Evolutionary conservation across 2,329 filamentous ascomycete species (phyloP).

Genomic region (Bisporella sp.): DNA sequence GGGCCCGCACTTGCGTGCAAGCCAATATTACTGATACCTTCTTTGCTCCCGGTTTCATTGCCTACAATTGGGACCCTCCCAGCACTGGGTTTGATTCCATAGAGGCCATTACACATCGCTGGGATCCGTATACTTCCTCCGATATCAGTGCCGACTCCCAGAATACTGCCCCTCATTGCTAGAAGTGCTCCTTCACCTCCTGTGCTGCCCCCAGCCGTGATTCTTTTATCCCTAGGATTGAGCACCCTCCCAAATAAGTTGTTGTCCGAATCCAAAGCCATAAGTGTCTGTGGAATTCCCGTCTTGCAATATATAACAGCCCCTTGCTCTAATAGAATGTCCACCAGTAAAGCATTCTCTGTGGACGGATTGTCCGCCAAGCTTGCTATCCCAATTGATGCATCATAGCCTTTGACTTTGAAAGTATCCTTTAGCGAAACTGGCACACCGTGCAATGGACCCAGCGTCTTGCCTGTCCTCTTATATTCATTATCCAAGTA

Average conservation of each 20-base stretch:
- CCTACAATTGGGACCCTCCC: constrained; percentile 35
- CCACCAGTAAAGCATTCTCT: constrained; percentile 49
- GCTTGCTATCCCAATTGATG: constrained; percentile 48
- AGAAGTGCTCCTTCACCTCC: constrained; percentile 58
- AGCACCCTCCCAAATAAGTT: constrained; percentile 54
- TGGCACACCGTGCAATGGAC: constrained; percentile 56
- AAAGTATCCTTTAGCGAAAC: constrained; percentile 55
- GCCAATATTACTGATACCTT: constrained; percentile 43
- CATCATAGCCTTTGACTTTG: constrained; percentile 44
- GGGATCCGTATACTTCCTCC: constrained; percentile 37
- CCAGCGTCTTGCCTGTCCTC: constrained; percentile 35
- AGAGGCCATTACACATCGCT: constrained; percentile 44
- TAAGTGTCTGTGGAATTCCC: constrained; percentile 55
- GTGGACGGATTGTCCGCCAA: constrained; percentile 45
- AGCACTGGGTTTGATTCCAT: constrained; percentile 41
- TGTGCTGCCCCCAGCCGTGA: constrained; percentile 55
- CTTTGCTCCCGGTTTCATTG: constrained; percentile 40
- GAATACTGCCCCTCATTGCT: constrained; percentile 44
- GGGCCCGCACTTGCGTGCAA: constrained; percentile 41
- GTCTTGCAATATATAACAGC: constrained; percentile 66
- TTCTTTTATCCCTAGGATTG: constrained; percentile 52
- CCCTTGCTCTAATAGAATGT: constrained; percentile 50
- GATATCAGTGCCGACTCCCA: constrained; percentile 59
- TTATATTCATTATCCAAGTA: constrained; percentile 37
- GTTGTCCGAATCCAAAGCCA: constrained; percentile 50